phyloP scores from a whole-genome alignment of 2,329 filamentous ascomycete species.

The Cladosporium sphaerospermum region DNA sequence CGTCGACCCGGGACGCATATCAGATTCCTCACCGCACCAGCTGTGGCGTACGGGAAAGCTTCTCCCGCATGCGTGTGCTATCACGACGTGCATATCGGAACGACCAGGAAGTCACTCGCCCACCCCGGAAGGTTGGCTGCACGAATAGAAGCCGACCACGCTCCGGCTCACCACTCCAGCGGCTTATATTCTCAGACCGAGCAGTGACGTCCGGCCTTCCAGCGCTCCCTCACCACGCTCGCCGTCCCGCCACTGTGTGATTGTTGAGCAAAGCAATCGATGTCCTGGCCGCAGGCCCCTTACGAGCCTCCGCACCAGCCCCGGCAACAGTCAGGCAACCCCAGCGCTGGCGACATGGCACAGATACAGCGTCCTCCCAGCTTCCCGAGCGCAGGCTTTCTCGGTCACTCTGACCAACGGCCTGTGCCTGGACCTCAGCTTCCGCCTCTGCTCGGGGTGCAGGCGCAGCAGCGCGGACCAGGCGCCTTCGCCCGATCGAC shows the following conservation, averaged over 20 bases:
- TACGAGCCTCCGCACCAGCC: slow-evolving; percentile 8
- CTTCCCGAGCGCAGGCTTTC: slow-evolving; percentile 36
- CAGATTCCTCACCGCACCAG: slow-evolving; percentile 3
- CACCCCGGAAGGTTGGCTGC: slow-evolving; percentile 6
- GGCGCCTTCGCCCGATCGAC: slow-evolving; percentile 15
- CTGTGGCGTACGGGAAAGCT: slow-evolving; percentile 1
- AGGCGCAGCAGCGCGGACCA: slow-evolving; percentile 8
- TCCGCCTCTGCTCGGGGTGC: slow-evolving; percentile 29
- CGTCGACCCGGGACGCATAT: neutral
- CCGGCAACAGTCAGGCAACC: slow-evolving; percentile 5
- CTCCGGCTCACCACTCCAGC: slow-evolving; percentile 1
- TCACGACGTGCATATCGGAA: slow-evolving; percentile 3
- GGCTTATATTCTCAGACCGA: neutral
- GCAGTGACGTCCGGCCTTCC: neutral
- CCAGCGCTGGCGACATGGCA: slow-evolving; percentile 35
- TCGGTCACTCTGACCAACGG: slow-evolving; percentile 34
- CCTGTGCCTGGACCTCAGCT: slow-evolving; percentile 34
- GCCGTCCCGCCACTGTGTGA: no score
- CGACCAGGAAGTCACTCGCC: slow-evolving; percentile 4
- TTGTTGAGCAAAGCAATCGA: slow-evolving; percentile 10
- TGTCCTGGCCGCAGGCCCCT: slow-evolving; percentile 19
- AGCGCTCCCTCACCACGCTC: no score
- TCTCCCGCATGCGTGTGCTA: slow-evolving; percentile 7
- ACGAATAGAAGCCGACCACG: neutral
- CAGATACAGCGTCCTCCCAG: slow-evolving; percentile 39